Percentiles rank a stretch among this genome's conserved stretches.
These are phyloP conservation scores for Mycena floridula DNA, from an alignment of 768 basidiomycete species.

Conservation along the genomic window DNA sequence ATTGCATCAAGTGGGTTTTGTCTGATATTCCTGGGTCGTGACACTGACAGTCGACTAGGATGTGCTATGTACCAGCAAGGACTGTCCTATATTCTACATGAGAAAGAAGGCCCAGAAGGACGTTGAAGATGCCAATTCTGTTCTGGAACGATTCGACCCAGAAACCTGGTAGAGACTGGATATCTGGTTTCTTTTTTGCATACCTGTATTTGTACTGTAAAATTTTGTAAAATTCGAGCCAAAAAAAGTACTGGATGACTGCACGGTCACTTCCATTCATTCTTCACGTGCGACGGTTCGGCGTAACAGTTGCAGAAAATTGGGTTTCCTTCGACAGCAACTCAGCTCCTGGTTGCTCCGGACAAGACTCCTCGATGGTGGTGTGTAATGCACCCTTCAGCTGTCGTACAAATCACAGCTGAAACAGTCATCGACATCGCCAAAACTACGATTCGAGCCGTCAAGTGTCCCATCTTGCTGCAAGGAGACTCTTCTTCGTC, in stretches of 20 bases:
- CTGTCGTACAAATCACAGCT: neutral
- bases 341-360: neutral
- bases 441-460: neutral
- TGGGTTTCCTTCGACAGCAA: neutral
- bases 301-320: neutral
- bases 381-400: neutral
- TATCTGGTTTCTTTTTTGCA: neutral
- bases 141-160: slow-evolving; percentile 79
- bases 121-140: slow-evolving; percentile 75
- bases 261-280: neutral
- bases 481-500: neutral
- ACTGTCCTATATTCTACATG: slow-evolving; percentile 99
- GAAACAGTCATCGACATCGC: neutral
- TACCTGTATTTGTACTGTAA: neutral
- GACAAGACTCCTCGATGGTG: neutral
- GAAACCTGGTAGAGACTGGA: slow-evolving; percentile 54
- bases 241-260: neutral
- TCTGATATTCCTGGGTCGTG: neutral
- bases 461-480: neutral
- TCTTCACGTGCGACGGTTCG: neutral
- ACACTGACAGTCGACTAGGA: slow-evolving; percentile 50
- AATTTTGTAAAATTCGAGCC: neutral
- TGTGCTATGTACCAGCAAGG: slow-evolving; percentile 92
- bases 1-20: slow-evolving; percentile 69
- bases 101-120: slow-evolving; percentile 98